Evolutionary conservation across 2,329 filamentous ascomycete genomes (phyloP), one percentile per base, ranked within the genome.

Genomic region (Fusarium haematococcum): DNA sequence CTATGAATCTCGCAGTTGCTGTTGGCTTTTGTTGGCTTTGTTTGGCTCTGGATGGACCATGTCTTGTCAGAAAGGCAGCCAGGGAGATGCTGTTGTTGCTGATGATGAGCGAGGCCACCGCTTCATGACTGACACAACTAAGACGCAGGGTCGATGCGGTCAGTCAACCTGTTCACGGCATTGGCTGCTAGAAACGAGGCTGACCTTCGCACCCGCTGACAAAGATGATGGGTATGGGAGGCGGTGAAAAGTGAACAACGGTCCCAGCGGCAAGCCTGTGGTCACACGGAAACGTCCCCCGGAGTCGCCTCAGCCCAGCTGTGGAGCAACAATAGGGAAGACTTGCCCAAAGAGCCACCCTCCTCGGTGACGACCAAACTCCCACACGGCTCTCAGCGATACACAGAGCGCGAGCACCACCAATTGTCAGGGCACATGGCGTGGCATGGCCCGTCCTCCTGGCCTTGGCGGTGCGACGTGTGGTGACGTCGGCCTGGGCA

Each of bases 221-320:
- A 70, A 67, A 70, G 52, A 65, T 60, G 66, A 57, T 56, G 45
- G 48, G 71, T 37, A 67, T 73, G 74, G 68, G 77, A 77, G 77
- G 77, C 75, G 77, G 77, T 78, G 77, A 78, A 78, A 70, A 67
- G 67, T 71, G 59, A 70, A 71, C 68, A 75, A 76, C 69, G 62
- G 65, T 64, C 65, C 71, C 68, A 45, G 65, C 67, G 68, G 61
- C 69, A 64, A 48, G 65, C 43, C 39, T 37, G 58, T 76, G 72
- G 75, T 77, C 77, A 78, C 75, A 78, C 77, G 77, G 77, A 74
- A 78, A 77, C 72, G 71, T 68, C 71, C 72, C 75, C 75, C 70
- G 73, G 75, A 65, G 70, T 70, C 72, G 69, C 70, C 70, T 78
- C 74, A 76, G 69, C 69, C 73, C 75, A 74, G 74, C 65, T 68